A percentile compares a stretch with the other conserved stretches of the same genome.
Conservation (phyloP, 371 early-diverging fungal species). For the Capniomyces stellatus region DNA sequence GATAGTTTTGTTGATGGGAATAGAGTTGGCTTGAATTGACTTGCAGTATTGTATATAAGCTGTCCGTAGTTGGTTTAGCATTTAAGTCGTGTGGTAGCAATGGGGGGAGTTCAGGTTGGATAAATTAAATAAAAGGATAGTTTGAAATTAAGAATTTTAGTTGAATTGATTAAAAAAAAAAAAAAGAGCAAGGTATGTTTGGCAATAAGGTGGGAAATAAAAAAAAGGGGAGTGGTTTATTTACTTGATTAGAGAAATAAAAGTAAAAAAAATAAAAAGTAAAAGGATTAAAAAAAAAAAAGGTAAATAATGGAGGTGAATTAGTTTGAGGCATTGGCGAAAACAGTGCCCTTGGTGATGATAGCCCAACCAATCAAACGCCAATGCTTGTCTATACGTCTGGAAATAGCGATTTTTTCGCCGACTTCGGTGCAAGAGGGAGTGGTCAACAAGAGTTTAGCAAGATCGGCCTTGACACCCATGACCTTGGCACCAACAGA, state of each 20-base stretch:
- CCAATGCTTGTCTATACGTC: conserved; percentile 99
- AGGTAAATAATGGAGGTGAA: not conserved
- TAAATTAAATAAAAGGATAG: too few relatives aligned
- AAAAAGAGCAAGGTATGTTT: too few relatives aligned
- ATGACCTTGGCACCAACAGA: conserved; percentile 96
- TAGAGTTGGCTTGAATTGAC: not conserved
- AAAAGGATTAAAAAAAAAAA: conserved; percentile 1
- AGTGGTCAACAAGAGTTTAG: conserved; percentile 83
- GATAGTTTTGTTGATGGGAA: not conserved
- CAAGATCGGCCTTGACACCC: conserved; percentile 81
- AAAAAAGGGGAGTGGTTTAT: too few relatives aligned
- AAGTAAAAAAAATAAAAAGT: not conserved
- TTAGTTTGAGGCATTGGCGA: not conserved
- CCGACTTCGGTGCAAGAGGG: conserved; percentile 97
- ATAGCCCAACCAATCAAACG: conserved; percentile 13
- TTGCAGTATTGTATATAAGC: not conserved
- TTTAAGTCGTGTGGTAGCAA: too few relatives aligned
- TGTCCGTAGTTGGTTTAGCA: not conserved
- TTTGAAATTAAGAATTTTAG: too few relatives aligned
- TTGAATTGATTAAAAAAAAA: too few relatives aligned
- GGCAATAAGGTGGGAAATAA: too few relatives aligned
- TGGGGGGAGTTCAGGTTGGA: too few relatives aligned
- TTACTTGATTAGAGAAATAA: not conserved
- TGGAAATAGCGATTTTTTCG: conserved; percentile 95
- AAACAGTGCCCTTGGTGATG: conserved; percentile 3